Evolutionary conservation across 2,329 filamentous ascomycete genomes (phyloP).

Genomic region (Metarhizium robertsii): DNA sequence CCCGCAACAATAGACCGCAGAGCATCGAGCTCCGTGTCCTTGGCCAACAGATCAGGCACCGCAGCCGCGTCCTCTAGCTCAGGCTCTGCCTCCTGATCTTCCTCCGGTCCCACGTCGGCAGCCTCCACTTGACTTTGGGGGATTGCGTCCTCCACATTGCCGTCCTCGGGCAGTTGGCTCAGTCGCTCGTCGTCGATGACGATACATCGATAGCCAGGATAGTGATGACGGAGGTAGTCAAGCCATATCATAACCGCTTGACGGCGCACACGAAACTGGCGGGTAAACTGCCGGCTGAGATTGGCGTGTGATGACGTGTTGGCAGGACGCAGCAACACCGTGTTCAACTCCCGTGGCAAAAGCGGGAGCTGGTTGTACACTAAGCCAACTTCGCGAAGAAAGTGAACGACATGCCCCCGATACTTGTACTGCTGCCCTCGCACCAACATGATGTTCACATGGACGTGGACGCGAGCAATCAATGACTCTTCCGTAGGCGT

Average conservation of each 20-base stretch:
- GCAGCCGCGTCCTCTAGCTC: background rate
- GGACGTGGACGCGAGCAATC: background rate
- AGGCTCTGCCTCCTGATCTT: no score
- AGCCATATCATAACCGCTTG: constrained; percentile 1
- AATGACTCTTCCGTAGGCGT: background rate
- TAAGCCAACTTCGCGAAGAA: no score
- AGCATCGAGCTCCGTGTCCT: constrained; percentile 5
- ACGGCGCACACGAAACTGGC: constrained; percentile 2
- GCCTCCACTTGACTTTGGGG: background rate
- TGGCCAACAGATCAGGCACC: constrained; percentile 5
- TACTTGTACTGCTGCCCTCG: no score
- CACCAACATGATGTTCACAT: no score
- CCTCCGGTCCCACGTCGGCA: background rate
- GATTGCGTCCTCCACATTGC: background rate
- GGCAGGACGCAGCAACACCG: no score
- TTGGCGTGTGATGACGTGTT: no score
- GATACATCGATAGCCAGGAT: background rate
- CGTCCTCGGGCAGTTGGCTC: constrained; percentile 3
- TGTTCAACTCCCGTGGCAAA: no score
- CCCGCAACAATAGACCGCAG: constrained; percentile 1
- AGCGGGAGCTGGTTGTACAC: no score
- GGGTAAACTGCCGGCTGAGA: no score
- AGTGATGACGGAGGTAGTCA: background rate
- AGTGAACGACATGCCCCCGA: no score
- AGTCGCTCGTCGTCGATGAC: constrained; percentile 1